Evolutionary conservation across 2,329 filamentous ascomycete genomes (phyloP), one percentile per base, ranked within the genome.

Genomic region (Cercospora beticola): DNA sequence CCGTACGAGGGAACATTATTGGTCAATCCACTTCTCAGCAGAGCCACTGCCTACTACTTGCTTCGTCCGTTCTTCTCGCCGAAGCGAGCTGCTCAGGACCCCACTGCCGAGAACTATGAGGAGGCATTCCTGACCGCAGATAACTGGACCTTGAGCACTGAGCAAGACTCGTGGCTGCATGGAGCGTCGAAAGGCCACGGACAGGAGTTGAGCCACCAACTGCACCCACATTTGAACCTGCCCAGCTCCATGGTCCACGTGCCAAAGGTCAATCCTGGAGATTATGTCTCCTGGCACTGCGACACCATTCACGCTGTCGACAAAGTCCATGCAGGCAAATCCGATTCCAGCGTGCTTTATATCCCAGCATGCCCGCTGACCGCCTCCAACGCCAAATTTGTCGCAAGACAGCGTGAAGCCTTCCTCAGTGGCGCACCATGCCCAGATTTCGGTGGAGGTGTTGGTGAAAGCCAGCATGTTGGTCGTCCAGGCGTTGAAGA

Each of bases 351-450:
- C 73, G 94, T 97, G 0, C 76, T 97, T 68, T 97, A 97, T 76
- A 97, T 97, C 65, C 93, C 94, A 0, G 89, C 92, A 0, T 95
- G 92, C 65, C 93, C 94, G 0, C 84, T 93, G 31, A 97, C 93
- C 0, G 87, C 90, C 64, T 81, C 84, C 46, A 97, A 95, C 74
- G 89, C 90, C 0, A 80, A 86, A 23, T 95, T 94, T 76, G 82
- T 94, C 0, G 84, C 81, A 1, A 85, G 87, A 16, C 93, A 97
- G 81, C 86, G 90, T 21, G 83, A 87, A n/a, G 86, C 88, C 0
- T 95, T 95, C 73, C 79, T 90, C 2, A 77, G 82, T 0, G 93
- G 93, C 4, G 71, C 71, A 23, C 76, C 77, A 12, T 76, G 75
- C 58, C 84, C 84, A 0, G 84, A 86, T 67, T 86, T 85, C 73